A percentile compares a stretch with the other conserved stretches of the same genome.
phyloP scores from a whole-genome alignment of 352 stramenopile genomes.

The Hyaloperonospora arabidopsidis region DNA sequence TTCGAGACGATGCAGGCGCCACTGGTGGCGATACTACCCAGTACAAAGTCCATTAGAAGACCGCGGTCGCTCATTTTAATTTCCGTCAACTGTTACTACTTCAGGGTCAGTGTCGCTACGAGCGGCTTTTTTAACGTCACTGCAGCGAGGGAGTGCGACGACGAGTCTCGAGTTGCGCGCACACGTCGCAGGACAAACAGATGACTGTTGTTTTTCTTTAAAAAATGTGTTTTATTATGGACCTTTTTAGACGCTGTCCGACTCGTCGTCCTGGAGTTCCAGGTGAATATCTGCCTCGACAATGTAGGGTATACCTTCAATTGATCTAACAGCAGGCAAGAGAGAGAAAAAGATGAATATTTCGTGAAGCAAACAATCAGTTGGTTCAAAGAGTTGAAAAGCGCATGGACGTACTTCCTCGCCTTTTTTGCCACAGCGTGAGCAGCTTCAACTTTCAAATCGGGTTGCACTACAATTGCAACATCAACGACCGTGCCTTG shows the following conservation, averaged over 20 bases:
- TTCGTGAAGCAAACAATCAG: no score
- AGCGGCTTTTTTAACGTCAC: no score
- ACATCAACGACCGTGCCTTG: slow-evolving; percentile 71
- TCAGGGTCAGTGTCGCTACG: no score
- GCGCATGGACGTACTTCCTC: slow-evolving; percentile 38
- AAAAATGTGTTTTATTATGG: no score
- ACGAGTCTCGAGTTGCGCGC: no score
- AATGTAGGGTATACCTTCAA: slow-evolving; percentile 74
- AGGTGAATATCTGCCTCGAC: slow-evolving; percentile 75
- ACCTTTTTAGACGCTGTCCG: slow-evolving; percentile 9
- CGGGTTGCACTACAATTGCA: slow-evolving; percentile 62
- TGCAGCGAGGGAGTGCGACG: no score
- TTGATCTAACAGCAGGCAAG: slow-evolving; percentile 33
- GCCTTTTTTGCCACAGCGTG: slow-evolving; percentile 65
- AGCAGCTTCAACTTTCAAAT: slow-evolving; percentile 68
- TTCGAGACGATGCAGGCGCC: slow-evolving; percentile 73
- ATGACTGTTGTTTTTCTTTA: no score
- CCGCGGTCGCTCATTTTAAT: slow-evolving; percentile 29
- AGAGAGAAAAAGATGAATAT: no score
- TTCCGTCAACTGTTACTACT: no score
- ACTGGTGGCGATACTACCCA: slow-evolving; percentile 60
- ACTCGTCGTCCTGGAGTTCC: slow-evolving; percentile 63
- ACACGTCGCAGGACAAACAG: slow-evolving; percentile 17
- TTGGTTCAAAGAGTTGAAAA: neutral
- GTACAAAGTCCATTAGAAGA: slow-evolving; percentile 63